Evolutionary conservation across 306 rosid species (phyloP), one percentile per base, ranked within the genome.

Genomic region (Vachellia collinsii): DNA sequence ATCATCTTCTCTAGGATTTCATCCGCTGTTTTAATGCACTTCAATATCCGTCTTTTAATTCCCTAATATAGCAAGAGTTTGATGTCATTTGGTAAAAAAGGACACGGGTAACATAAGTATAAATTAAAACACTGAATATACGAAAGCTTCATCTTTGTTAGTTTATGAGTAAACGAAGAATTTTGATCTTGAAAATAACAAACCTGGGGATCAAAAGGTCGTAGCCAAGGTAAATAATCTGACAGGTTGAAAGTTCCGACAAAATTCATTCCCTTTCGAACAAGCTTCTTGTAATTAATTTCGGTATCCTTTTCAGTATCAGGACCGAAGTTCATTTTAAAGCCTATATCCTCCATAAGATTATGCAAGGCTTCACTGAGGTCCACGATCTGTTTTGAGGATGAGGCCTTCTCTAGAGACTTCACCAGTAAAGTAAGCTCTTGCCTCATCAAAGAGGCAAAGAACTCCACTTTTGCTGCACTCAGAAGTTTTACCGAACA

Each of bases 181-280:
- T n/a, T n/a, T n/a, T n/a, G n/a, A n/a, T n/a, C n/a, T n/a, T n/a
- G n/a, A n/a, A n/a, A n/a, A n/a, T n/a, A n/a, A 62, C 22, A 1
- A 51, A 66, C 86, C 77, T 74, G 86, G 44, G 74, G 50, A 73
- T 83, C 86, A 58, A 83, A n/a, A 56, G 80, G 29, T 23, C 39
- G 50, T 6, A 77, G 51, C 39, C 34, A 65, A 50, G 80, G 80
- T 37, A 77, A 8, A 65, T 44, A 83, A 74, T 83, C 86, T 9
- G 83, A 20, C 0, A 73, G 6, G 23, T 83, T 83, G 59, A 78
- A 83, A 42, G 77, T 79, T 12, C 86, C 77, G 0, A 2, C 0
- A 51, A 83, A 53, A 12, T 4, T 11, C 5, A 73, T 1, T 4
- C 8, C 29, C 25, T 83, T 80, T 29, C 38, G 72, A 56, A 79